Conservation (phyloP, 2,329 filamentous ascomycete species). For the Cytospora piceae region DNA sequence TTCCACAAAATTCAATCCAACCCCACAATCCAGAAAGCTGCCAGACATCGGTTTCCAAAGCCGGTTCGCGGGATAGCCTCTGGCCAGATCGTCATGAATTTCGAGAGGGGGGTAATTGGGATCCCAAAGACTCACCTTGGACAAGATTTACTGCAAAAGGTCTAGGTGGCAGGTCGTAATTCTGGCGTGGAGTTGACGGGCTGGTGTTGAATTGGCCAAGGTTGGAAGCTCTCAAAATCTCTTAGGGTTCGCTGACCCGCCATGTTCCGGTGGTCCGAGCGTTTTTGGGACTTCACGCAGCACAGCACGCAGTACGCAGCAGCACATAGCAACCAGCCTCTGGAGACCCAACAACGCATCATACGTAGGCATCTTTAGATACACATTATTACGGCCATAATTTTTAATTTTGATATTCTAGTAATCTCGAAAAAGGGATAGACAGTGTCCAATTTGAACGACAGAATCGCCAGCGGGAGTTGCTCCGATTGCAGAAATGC, state of each 20-base stretch:
- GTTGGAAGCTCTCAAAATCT: conserved; percentile 30
- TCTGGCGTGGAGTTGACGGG: conserved; percentile 24
- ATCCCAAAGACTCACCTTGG: conserved; percentile 23
- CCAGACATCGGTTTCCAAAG: conserved; percentile 13
- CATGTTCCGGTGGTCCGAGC: background rate
- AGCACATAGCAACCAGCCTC: background rate
- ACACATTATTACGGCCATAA: background rate
- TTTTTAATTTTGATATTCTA: background rate
- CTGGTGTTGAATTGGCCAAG: conserved; percentile 15
- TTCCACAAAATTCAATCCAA: conserved; percentile 30
- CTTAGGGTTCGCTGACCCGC: conserved; percentile 47
- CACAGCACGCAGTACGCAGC: background rate
- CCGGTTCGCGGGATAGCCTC: background rate
- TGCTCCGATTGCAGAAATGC: background rate
- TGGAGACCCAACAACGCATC: background rate
- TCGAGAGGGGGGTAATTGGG: background rate
- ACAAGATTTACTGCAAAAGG: conserved; percentile 17
- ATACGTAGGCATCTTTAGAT: background rate
- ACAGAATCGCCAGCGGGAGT: background rate
- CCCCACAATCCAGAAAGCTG: conserved; percentile 28
- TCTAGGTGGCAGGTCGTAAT: conserved; percentile 16
- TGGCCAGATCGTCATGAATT: conserved; percentile 8
- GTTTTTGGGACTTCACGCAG: background rate
- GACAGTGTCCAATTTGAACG: background rate
- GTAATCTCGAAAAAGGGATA: background rate